phyloP scores from a whole-genome alignment of 2,329 filamentous ascomycete species.

The Epicoccum nigrum region DNA sequence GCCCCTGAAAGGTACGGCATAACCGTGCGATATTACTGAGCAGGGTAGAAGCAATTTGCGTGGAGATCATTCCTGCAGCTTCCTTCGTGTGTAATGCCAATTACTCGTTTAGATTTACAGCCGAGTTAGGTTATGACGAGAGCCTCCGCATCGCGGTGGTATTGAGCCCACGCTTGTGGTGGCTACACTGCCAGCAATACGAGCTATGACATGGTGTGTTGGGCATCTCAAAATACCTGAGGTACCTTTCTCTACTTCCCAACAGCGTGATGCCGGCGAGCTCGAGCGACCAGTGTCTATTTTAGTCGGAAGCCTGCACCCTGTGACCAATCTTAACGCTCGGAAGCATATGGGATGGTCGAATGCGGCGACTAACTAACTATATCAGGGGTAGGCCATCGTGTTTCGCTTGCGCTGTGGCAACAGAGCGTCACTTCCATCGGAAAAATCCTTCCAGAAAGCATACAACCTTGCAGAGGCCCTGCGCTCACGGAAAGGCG shows the following conservation, averaged over 20 bases:
- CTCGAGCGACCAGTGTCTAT: constrained; percentile 6
- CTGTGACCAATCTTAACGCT: constrained; percentile 12
- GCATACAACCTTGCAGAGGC: background rate
- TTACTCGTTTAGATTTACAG: background rate
- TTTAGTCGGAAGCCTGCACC: constrained; percentile 2
- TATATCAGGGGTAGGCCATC: background rate
- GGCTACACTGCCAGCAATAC: constrained; percentile 1
- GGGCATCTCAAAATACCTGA: background rate
- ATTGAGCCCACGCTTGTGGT: background rate
- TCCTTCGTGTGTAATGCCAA: background rate
- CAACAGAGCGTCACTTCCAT: constrained; percentile 10
- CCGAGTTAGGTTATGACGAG: background rate
- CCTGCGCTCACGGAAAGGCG: constrained; percentile 1
- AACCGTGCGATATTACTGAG: constrained; percentile 1
- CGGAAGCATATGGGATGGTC: background rate
- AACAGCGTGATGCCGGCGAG: constrained; percentile 1
- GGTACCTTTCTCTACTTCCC: background rate
- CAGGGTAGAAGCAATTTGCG: background rate
- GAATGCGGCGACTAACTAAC: constrained; percentile 1
- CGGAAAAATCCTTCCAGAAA: constrained; percentile 3
- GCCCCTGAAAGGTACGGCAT: background rate
- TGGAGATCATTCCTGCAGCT: constrained; percentile 1
- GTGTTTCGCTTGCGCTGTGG: constrained; percentile 2
- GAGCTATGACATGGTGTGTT: background rate
- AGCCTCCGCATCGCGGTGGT: background rate